Evolutionary conservation across 129 eudicot species (phyloP).

Genomic region (Artemisia annua): DNA sequence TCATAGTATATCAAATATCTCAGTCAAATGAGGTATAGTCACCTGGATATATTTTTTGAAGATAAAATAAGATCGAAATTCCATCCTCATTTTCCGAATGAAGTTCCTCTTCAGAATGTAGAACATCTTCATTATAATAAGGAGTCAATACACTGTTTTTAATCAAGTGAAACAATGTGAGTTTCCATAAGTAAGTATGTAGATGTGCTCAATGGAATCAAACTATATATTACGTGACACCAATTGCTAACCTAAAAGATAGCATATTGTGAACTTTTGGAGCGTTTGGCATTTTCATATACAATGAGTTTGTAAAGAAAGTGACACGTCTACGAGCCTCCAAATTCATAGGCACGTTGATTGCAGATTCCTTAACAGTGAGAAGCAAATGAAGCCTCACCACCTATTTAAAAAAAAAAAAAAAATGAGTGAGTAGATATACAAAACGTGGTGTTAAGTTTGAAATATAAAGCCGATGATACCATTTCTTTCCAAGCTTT

Average conservation of each 20-base stretch:
- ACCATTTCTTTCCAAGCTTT: slow-evolving; percentile 96
- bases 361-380: slow-evolving; percentile 97
- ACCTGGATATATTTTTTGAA: slow-evolving; percentile 98
- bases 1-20: slow-evolving; percentile 5
- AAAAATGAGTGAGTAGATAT: neutral
- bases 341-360: slow-evolving; percentile 88
- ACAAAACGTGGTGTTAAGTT: neutral
- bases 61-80: slow-evolving; percentile 86
- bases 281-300: slow-evolving; percentile 94
- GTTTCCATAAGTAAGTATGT: slow-evolving; percentile 15
- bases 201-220: slow-evolving; percentile 7
- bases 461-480: neutral
- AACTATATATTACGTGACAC: neutral
- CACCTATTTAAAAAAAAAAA: slow-evolving; percentile 50
- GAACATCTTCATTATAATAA: slow-evolving; percentile 87
- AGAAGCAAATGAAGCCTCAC: slow-evolving; percentile 87
- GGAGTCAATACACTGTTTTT: slow-evolving; percentile 89
- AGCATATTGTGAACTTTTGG: slow-evolving; percentile 96
- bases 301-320: slow-evolving; percentile 91
- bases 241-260: slow-evolving; percentile 79
- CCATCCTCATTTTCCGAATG: slow-evolving; percentile 94
- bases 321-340: slow-evolving; percentile 99
- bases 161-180: slow-evolving; percentile 8
- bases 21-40: slow-evolving; percentile 22
- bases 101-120: slow-evolving; percentile 87